Base-by-base conservation (phyloP, 2,329 filamentous ascomycete genomes). In the Venturia asperata region DNA sequence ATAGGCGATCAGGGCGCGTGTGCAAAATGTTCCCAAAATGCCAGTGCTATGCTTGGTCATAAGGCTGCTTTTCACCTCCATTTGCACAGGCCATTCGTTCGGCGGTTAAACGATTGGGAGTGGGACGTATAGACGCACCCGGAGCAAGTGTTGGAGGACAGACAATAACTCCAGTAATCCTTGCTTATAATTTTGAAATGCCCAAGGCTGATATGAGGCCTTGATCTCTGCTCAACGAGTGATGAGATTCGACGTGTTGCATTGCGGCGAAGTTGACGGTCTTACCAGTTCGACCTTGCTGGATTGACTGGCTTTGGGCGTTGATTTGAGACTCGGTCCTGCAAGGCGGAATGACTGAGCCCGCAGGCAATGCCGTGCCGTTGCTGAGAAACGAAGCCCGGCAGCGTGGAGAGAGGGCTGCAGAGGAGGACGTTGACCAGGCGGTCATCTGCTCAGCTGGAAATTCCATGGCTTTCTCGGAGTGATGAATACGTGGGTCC, bases 311-410 rank as follows among this genome's bases (percentile, higher is more conserved):
- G 52, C 15, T 5, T 27, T n/a, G 27, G 52, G 37, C 52, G 15
- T 34, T 56, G 52, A 37, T 56, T 56, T 56, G 52, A 37, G 19
- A 34, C n/a, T 37, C 30, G 52, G 30, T 5, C 30, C 52, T 37
- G 52, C 52, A 15, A 55, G 49, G 17, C 49, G 24, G 49, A 56
- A 56, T 5, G 27, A 56, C 34, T n/a, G 19, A 37, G 19, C 15
- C 37, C 27, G 52, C 30, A 9, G 17, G 15, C 15, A 58, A n/a
- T 37, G 30, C 30, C 30, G 52, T 58, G 52, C 52, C 52, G 52
- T 58, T 58, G 52, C 15, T 58, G 52, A 58, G 37, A 27, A 58
- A 37, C n/a, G 4, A n/a, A 34, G 52, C 17, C 30, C 52, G 52
- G 37, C 17, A 37, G 52, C 4, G 1, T n/a, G 52, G 52, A 37